Base-by-base conservation (phyloP, 2,329 filamentous ascomycete genomes). In the Byssoonygena ceratinophila region DNA sequence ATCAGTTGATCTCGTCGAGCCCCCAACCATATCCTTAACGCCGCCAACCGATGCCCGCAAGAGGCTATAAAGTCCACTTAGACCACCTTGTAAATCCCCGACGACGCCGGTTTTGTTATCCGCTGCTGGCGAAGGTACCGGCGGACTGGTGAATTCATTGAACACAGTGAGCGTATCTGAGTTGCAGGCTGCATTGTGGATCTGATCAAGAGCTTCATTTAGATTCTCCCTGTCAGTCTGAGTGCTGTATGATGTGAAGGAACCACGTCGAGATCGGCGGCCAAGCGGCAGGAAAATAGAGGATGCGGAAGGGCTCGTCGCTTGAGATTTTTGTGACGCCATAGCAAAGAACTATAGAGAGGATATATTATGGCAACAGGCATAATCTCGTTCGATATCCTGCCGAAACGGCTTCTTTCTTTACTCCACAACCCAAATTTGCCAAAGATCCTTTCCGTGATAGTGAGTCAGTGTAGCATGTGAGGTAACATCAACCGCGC, bases 131-230 rank as follows among this genome's bases (percentile, higher is more conserved):
- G 76, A 72, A 0, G 85, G 82, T 4, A 83, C 82, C 0, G 84
- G 78, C 0, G 71, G 72, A 50, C 63, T 67, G 5, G 85, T 86
- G 62, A 94, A 90, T 64, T 96, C 90, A 69, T 94, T 94, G 70
- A 97, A 97, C 7, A 89, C 94, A 1, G 91, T 97, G 45, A 97
- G 76, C 31, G 82, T 80, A 57, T 85, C 85, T 31, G 86, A 86
- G 65, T 87, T 85, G 63, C 86, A 94, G n/a, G 90, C 89, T 4
- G 86, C 83, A 47, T 76, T 88, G 68, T 96, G 91, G 59, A 96
- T 95, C 61, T 87, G 83, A 68, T 94, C 85, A 55, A 96, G 80
- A 16, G 84, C 80, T 57, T 87, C 80, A 31, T 85, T 81, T 34
- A 91, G 76, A 53, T 86, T 83, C 57, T 88, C 85, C 64, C 81